phyloP scores from a whole-genome alignment of 345 rosid genomes.

The Salix koriyanagi region DNA sequence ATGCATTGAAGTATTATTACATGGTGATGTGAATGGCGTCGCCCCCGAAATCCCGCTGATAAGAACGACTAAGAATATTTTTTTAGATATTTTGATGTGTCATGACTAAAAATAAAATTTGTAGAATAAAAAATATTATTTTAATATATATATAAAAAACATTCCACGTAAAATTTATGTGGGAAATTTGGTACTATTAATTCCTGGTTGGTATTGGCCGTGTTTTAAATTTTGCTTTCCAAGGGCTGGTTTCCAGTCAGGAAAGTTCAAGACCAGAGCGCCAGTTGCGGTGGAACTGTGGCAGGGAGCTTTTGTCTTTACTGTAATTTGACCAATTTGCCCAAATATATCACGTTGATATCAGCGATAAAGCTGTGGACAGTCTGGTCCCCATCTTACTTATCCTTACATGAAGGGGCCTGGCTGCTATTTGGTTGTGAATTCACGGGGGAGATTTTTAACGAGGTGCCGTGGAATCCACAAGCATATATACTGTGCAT shows the following conservation, averaged over 20 bases:
- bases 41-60: neutral
- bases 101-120: no score
- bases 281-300: neutral
- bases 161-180: no score
- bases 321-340: neutral
- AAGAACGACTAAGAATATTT: no score
- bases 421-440: neutral
- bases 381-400: neutral
- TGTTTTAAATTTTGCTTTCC: neutral
- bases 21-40: neutral
- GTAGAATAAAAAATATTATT: no score
- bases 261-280: neutral
- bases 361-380: neutral
- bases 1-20: neutral
- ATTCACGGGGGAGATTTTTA: neutral
- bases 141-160: no score
- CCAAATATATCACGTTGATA: neutral
- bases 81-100: no score
- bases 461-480: neutral
- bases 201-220: neutral
- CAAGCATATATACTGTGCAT: no score
- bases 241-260: neutral
- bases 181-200: neutral
- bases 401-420: neutral
- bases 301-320: no score